These are phyloP conservation scores for Daldinia vernicosa DNA, from an alignment of 495 filamentous ascomycete genomes.

Conservation along the genomic window DNA sequence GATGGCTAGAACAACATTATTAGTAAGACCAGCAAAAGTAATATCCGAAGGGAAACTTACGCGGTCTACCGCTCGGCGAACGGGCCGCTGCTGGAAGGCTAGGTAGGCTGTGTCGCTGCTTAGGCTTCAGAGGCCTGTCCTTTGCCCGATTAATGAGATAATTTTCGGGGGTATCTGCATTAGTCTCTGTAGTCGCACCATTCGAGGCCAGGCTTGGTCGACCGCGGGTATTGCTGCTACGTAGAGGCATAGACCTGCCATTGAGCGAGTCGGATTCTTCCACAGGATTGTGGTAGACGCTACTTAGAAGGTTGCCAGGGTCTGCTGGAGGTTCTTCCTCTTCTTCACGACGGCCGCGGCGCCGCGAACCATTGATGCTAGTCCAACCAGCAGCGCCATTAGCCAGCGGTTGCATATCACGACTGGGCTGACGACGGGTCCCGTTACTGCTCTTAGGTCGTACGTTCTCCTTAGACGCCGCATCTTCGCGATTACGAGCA, in stretches of 20 bases:
- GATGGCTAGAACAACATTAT: slow-evolving; percentile 21
- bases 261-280: slow-evolving; percentile 34
- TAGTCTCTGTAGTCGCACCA: slow-evolving; percentile 15
- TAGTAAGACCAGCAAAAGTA: neutral
- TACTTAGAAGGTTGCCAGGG: slow-evolving; percentile 44
- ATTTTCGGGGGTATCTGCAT: slow-evolving; percentile 5
- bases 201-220: slow-evolving; percentile 22
- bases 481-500: slow-evolving; percentile 23
- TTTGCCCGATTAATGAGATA: slow-evolving; percentile 8
- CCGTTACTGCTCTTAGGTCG: slow-evolving; percentile 29
- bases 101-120: slow-evolving; percentile 43
- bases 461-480: slow-evolving; percentile 20
- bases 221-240: slow-evolving; percentile 23
- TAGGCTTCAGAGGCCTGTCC: slow-evolving; percentile 34
- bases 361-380: slow-evolving; percentile 42
- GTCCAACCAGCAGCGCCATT: slow-evolving; percentile 37
- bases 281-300: slow-evolving; percentile 46
- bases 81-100: slow-evolving; percentile 23
- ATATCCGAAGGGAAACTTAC: slow-evolving; percentile 11
- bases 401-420: slow-evolving; percentile 23
- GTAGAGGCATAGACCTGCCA: slow-evolving; percentile 37
- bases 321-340: slow-evolving; percentile 42
- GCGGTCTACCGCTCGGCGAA: slow-evolving; percentile 18
- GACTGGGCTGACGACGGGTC: slow-evolving; percentile 20
- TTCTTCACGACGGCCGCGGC: slow-evolving; percentile 40